Evolutionary conservation across 2,329 filamentous ascomycete genomes (phyloP), one percentile per base, ranked within the genome.

Genomic region (Pezicula neosporulosa): DNA sequence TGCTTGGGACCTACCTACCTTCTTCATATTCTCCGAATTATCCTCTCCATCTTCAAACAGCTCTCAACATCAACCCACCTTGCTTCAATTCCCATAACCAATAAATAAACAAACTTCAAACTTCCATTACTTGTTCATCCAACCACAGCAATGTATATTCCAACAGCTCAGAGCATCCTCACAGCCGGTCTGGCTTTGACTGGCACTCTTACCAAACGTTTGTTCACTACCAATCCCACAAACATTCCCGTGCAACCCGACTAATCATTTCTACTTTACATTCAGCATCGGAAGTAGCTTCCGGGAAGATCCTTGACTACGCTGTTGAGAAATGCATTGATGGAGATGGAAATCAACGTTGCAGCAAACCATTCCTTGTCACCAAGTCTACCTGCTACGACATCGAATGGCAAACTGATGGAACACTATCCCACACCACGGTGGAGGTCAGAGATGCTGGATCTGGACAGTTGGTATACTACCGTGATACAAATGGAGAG

Each of bases 401-500:
- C n/a, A 53, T 75, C 16, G 61, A 68, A 41, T 74, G 72, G 72
- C 58, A 52, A n/a, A 74, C 71, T 13, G 67, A 70, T 9, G 68
- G 72, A 16, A 51, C 63, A 1, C 45, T 76, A 9, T 70, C 67
- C 12, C 73, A 76, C 55, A 72, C 69, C 2, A 72, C 70, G 1
- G 66, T 65, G 45, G 70, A 72, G 60, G 63, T 68, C 4, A 57
- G 61, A 19, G 67, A 73, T 55, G 69, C 69, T 6, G 70, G 64
- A 2, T 65, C 66, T 41, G 62, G 59, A 44, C 70, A 75, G 59
- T 52, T 75, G 13, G 72, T 75, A 5, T 75, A 65, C 56, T 75
- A 75, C 53, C 63, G 72, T 13, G 72, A 76, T 53, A 75, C 72
- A 18, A 63, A 75, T 60, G 73, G 72, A 18, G 63, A 74, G 35